Conservation (phyloP, 768 basidiomycete species). For the Hygrocybe punicea region DNA sequence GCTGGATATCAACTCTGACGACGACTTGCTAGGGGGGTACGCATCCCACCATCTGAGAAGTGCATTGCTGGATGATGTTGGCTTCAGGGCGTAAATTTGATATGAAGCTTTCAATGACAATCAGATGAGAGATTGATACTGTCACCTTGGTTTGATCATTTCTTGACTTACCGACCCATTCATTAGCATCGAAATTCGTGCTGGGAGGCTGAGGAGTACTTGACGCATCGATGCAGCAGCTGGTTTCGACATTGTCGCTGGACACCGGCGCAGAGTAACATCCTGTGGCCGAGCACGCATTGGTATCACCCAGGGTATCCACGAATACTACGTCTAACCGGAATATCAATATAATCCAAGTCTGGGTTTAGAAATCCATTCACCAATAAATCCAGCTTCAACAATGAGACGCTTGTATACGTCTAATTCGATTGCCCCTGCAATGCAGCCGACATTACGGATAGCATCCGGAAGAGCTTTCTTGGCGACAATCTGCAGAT, state of each 20-base stretch:
- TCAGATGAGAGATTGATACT: background rate
- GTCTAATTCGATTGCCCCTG: constrained; percentile 41
- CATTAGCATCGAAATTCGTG: constrained; percentile 38
- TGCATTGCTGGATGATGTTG: constrained; percentile 12
- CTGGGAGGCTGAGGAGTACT: background rate
- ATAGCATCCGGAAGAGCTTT: constrained; percentile 42
- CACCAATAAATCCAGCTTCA: constrained; percentile 45
- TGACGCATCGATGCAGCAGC: background rate
- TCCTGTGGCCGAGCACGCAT: constrained; percentile 23
- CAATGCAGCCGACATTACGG: constrained; percentile 43
- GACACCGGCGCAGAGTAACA: too few relatives aligned
- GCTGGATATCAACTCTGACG: constrained; percentile 30
- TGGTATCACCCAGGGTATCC: constrained; percentile 42
- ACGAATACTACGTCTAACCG: constrained; percentile 39
- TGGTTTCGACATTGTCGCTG: constrained; percentile 2
- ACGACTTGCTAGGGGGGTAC: constrained; percentile 41
- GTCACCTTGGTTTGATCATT: too few relatives aligned
- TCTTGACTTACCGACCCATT: constrained; percentile 42
- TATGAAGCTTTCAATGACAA: constrained; percentile 38
- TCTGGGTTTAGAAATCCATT: background rate
- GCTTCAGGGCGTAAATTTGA: constrained; percentile 46
- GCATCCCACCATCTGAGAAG: constrained; percentile 54
- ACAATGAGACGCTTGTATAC: constrained; percentile 39
- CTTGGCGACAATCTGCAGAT: constrained; percentile 45
- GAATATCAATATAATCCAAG: background rate